These are phyloP conservation scores for Fusarium bactridioides DNA, from an alignment of 2,329 filamentous ascomycete species.

Conservation along the genomic window DNA sequence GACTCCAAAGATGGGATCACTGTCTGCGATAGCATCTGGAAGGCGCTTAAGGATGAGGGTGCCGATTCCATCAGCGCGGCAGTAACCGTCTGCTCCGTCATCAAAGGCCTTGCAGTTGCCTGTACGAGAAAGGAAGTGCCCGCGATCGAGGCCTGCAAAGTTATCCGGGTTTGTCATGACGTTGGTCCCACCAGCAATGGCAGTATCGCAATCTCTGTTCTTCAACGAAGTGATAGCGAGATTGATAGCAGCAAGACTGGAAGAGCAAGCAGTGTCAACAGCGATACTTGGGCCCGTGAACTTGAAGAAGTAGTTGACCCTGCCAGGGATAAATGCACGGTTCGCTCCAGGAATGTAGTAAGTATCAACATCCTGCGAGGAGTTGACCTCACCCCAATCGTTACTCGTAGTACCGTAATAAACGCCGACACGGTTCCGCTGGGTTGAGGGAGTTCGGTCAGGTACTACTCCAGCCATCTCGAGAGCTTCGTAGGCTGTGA, in stretches of 20 bases:
- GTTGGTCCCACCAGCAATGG: slow-evolving; percentile 78
- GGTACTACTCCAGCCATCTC: slow-evolving; percentile 78
- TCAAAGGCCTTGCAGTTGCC: slow-evolving; percentile 67
- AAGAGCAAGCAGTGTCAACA: slow-evolving; percentile 84
- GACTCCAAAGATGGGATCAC: slow-evolving; percentile 34
- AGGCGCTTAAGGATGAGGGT: slow-evolving; percentile 77
- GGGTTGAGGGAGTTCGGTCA: slow-evolving; percentile 72
- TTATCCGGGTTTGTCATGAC: slow-evolving; percentile 72
- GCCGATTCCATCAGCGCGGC: slow-evolving; percentile 78
- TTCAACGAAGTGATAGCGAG: slow-evolving; percentile 73
- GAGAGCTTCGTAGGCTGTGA: slow-evolving; percentile 81
- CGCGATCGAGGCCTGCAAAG: slow-evolving; percentile 68
- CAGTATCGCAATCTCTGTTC: slow-evolving; percentile 76
- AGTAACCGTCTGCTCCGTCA: slow-evolving; percentile 82
- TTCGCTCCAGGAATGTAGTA: slow-evolving; percentile 52
- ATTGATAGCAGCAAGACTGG: slow-evolving; percentile 75
- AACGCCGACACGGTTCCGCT: slow-evolving; percentile 68
- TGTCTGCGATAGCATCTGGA: slow-evolving; percentile 27
- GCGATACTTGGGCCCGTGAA: slow-evolving; percentile 76
- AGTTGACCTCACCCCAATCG: slow-evolving; percentile 80
- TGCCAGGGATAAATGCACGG: slow-evolving; percentile 60
- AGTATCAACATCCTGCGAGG: slow-evolving; percentile 72
- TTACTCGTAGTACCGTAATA: slow-evolving; percentile 81
- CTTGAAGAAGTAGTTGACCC: slow-evolving; percentile 82
- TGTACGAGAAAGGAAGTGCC: slow-evolving; percentile 67